Percentiles rank a stretch among this genome's conserved stretches.
phyloP scores from a whole-genome alignment of 2,329 filamentous ascomycete species.

The Trichoderma sp. region DNA sequence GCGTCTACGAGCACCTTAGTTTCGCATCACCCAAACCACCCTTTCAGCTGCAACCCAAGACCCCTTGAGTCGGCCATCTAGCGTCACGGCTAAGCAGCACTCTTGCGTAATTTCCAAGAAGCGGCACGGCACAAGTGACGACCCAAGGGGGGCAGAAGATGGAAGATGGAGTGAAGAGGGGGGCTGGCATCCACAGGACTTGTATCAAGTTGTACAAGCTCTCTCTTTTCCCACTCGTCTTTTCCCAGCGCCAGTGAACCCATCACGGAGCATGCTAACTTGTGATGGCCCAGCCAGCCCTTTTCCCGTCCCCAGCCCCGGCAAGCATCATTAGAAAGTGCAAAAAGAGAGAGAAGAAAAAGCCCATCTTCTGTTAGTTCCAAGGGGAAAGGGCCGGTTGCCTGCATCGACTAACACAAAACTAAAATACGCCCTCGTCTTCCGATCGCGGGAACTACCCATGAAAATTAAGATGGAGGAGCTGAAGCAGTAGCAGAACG shows the following conservation, averaged over 20 bases:
- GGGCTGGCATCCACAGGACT: background rate
- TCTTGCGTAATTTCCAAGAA: background rate
- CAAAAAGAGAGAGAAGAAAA: background rate
- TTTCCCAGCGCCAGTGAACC: background rate
- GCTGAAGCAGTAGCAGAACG: background rate
- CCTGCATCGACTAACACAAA: slow-evolving; percentile 2
- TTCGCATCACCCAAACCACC: background rate
- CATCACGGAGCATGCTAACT: background rate
- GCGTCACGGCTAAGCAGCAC: background rate
- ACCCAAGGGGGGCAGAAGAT: background rate
- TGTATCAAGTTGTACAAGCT: background rate
- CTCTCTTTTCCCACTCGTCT: background rate
- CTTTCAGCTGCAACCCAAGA: background rate
- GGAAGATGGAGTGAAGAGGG: background rate
- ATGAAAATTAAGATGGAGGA: background rate
- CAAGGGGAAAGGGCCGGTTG: slow-evolving; percentile 19
- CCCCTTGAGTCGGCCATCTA: background rate
- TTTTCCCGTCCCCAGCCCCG: background rate
- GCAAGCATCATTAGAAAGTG: background rate
- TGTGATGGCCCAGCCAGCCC: background rate
- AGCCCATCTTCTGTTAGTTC: background rate
- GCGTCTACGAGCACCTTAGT: background rate
- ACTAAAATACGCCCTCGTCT: background rate
- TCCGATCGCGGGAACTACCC: background rate
- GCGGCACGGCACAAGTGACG: background rate